These are phyloP conservation scores for Trichosporon asahii DNA, from an alignment of 1,284 basidiomycete genomes.

Conservation along the genomic window DNA sequence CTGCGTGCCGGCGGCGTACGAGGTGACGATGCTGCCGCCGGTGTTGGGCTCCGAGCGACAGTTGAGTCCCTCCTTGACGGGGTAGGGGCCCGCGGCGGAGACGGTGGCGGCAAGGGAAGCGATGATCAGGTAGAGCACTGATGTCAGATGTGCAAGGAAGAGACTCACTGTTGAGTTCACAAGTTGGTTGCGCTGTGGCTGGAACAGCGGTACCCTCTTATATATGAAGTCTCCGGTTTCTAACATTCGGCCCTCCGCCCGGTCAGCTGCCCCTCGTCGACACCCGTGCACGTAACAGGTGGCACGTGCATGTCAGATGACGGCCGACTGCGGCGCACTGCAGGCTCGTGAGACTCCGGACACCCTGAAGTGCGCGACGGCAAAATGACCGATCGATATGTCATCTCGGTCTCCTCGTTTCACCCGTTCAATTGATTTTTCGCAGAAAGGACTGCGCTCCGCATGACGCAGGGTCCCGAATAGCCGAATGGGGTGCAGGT, in stretches of 20 bases:
- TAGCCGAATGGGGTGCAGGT: too few relatives aligned
- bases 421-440: too few relatives aligned
- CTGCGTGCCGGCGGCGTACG: background rate
- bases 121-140: background rate
- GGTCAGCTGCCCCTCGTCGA: background rate
- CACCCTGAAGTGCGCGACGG: too few relatives aligned
- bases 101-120: background rate
- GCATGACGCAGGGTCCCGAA: too few relatives aligned
- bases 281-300: background rate
- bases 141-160: background rate
- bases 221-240: too few relatives aligned
- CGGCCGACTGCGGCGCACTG: background rate
- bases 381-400: too few relatives aligned
- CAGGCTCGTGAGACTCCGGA: background rate
- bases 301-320: background rate
- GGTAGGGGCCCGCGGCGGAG: background rate
- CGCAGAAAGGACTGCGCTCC: too few relatives aligned
- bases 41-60: slow-evolving; percentile 3
- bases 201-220: too few relatives aligned
- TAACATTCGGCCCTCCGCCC: background rate
- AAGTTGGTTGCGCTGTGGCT: too few relatives aligned
- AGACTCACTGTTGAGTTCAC: background rate
- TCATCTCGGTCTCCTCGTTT: too few relatives aligned
- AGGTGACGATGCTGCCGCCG: background rate
- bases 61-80: background rate